Evolutionary conservation across 2,329 filamentous ascomycete genomes (phyloP).

Genomic region (Fusarium oligoseptatum): DNA sequence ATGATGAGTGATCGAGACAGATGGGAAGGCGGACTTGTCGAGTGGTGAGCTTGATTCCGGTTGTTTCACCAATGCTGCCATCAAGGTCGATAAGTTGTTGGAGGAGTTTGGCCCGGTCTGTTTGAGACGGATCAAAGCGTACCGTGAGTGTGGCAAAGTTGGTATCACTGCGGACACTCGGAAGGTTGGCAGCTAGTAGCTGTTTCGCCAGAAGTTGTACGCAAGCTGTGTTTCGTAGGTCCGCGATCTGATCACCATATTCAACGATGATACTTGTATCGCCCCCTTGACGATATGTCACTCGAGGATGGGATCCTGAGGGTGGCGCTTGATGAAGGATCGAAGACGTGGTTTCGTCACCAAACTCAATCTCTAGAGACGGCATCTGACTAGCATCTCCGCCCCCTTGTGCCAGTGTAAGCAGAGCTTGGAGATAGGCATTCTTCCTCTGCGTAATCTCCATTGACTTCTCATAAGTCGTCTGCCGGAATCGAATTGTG

Average conservation of each 20-base stretch:
- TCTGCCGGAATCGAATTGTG: conserved; percentile 19
- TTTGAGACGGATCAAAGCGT: conserved; percentile 30
- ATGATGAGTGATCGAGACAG: conserved; percentile 48
- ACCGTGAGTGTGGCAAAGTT: conserved; percentile 39
- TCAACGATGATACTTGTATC: background rate
- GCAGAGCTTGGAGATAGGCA: background rate
- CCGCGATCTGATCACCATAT: background rate
- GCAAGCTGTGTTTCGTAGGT: background rate
- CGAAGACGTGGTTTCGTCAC: background rate
- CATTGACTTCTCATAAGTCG: conserved; percentile 57
- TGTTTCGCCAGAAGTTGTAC: background rate
- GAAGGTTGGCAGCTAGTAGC: background rate
- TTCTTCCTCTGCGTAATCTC: background rate
- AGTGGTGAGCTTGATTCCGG: conserved; percentile 30
- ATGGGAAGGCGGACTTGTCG: conserved; percentile 49
- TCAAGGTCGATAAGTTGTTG: background rate
- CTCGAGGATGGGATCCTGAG: background rate
- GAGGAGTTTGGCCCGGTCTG: background rate
- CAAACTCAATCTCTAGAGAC: background rate
- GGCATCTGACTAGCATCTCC: background rate
- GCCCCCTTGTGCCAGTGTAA: background rate
- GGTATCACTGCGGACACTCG: conserved; percentile 24
- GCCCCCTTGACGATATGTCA: background rate
- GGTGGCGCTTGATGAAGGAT: background rate
- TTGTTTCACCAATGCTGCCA: conserved; percentile 16